Percentiles rank a stretch among this genome's conserved stretches.
These are phyloP conservation scores for Mortierella sp. DNA, from an alignment of 371 early-diverging fungal species.

Conservation along the genomic window DNA sequence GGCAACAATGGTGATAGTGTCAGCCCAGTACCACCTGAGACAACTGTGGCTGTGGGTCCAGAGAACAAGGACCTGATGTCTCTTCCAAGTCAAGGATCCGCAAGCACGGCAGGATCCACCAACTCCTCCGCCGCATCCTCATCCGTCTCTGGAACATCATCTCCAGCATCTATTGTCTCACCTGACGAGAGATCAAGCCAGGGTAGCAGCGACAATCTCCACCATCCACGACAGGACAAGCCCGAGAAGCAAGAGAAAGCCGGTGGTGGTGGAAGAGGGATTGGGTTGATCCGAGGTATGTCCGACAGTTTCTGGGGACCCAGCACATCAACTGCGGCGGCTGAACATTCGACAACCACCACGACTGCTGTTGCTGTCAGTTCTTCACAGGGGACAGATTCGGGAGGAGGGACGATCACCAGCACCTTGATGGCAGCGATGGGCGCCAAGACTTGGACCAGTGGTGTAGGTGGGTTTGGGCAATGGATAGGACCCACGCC, in stretches of 20 bases:
- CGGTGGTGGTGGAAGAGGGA: constrained; percentile 11
- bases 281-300: constrained; percentile 47
- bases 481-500: constrained; percentile 28
- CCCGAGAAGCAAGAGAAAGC: not conserved
- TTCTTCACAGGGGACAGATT: constrained; percentile 1
- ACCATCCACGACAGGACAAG: not conserved
- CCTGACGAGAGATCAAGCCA: not conserved
- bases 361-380: not conserved
- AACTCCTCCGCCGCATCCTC: not conserved
- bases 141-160: not conserved
- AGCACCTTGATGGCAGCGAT: constrained; percentile 37
- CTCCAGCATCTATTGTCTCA: not conserved
- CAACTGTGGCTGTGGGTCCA: not conserved
- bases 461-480: constrained; percentile 33
- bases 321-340: constrained; percentile 7
- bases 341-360: not conserved
- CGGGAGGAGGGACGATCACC: constrained; percentile 24
- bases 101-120: not conserved
- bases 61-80: not conserved
- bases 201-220: not conserved
- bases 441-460: constrained; percentile 44
- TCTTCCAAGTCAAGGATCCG: not conserved
- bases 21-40: not conserved
- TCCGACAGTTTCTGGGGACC: constrained; percentile 42
- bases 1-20: not conserved